phyloP scores from a whole-genome alignment of 352 stramenopile genomes.

The Pythium brachiatum region DNA sequence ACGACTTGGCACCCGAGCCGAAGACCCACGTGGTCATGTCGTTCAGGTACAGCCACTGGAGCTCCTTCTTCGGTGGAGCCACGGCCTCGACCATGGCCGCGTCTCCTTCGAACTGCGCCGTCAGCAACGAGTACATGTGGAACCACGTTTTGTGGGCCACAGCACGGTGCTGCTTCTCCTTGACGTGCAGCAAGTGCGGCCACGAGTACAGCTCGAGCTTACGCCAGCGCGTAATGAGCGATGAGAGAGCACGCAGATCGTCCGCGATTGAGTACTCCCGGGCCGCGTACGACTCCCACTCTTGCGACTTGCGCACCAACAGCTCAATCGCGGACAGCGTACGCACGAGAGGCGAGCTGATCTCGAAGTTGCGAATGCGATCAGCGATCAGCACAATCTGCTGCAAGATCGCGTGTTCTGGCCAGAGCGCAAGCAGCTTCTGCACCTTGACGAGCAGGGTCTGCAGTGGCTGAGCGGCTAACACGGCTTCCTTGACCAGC shows the following conservation, averaged over 20 bases:
- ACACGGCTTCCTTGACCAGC: constrained; percentile 90
- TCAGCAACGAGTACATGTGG: constrained; percentile 86
- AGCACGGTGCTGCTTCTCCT: constrained; percentile 76
- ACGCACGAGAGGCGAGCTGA: constrained; percentile 83
- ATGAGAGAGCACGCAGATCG: constrained; percentile 90
- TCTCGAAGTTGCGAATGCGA: constrained; percentile 85
- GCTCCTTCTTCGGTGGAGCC: constrained; percentile 22
- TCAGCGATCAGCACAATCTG: constrained; percentile 91
- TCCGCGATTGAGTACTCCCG: constrained; percentile 89
- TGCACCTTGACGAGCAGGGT: constrained; percentile 88
- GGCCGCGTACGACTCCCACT: constrained; percentile 98
- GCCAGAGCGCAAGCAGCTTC: constrained; percentile 92
- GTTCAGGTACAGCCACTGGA: constrained; percentile 64
- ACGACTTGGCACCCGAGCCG: constrained; percentile 20
- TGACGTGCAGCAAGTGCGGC: constrained; percentile 92
- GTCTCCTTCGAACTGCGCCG: constrained; percentile 64
- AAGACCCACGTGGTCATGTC: constrained; percentile 68
- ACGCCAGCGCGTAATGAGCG: constrained; percentile 96
- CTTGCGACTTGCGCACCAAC: constrained; percentile 95
- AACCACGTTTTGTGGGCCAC: constrained; percentile 85
- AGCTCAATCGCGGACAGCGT: constrained; percentile 95
- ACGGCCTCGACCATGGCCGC: constrained; percentile 10
- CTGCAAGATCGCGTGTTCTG: constrained; percentile 96
- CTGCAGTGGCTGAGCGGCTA: constrained; percentile 86
- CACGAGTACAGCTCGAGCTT: constrained; percentile 98